Base-by-base conservation (phyloP, 208 protist genomes). In the Blechomonas ayalai region DNA sequence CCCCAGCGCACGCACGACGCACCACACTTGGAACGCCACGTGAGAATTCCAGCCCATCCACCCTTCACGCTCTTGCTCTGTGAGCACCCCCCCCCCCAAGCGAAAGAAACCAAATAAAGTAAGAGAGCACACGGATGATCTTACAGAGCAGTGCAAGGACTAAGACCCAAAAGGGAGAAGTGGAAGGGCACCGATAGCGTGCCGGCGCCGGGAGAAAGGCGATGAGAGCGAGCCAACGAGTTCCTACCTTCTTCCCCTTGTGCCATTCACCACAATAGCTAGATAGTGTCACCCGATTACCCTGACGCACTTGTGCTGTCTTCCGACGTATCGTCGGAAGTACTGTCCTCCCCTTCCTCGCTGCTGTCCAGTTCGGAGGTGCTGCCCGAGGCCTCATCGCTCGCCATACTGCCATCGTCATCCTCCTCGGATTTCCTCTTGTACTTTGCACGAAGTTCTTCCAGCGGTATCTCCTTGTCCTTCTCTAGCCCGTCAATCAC, bases 381-480 rank as follows among this genome's bases (percentile, higher is more conserved):
- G 22, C 55, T 61, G 19, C 9, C 33, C 31, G 43, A 44, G 4
- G 33, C 41, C 20, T 27, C 38, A 15, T 20, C 40, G 32, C 33
- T 33, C 5, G 3, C 8, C 13, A 61, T 61, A 1, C 38, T 31
- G 20, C 61, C 63, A 13, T 61, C 52, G 29, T 60, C 44, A 2
- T 73, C 48, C 7, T 74, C 65, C 7, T 69, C 60, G 13, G n/a
- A n/a, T n/a, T n/a, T n/a, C n/a, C n/a, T n/a, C 1, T 47, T 59
- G 53, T 94, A 94, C 58, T 71, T 80, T 26, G 62, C 60, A 4
- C 69, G 61, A 2, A 94, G 70, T 47, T 90, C 73, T 33, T 94
- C 82, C 9, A 94, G 28, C 4, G 86, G 72, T 9, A 90, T 81
- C 9, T 77, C 77, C 48, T 76, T 83, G n/a, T 94, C 82, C 47